These are phyloP conservation scores for Aspergillus proliferans DNA, from an alignment of 2,329 filamentous ascomycete genomes.

Conservation along the genomic window DNA sequence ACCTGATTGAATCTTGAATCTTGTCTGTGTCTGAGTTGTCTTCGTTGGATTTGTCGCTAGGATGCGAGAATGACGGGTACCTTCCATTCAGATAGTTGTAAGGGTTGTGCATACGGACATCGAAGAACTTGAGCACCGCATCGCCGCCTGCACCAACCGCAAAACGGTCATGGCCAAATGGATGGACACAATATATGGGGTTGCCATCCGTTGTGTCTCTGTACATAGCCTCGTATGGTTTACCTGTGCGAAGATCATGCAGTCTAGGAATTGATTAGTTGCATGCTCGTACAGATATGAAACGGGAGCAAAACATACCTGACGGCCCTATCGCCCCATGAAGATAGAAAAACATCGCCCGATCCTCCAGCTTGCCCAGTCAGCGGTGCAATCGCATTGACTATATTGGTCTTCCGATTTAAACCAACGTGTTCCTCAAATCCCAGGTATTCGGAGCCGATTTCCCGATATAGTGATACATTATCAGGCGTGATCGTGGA, in stretches of 20 bases:
- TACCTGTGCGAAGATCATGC: constrained; percentile 54
- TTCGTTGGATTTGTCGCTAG: background rate
- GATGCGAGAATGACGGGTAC: constrained; percentile 1
- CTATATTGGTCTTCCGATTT: constrained; percentile 20
- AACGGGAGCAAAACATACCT: constrained; percentile 20
- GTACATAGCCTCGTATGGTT: constrained; percentile 45
- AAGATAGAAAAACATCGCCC: constrained; percentile 53
- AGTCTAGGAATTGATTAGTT: constrained; percentile 35
- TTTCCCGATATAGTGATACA: constrained; percentile 28
- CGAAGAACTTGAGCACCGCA: constrained; percentile 56
- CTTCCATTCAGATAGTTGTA: constrained; percentile 29
- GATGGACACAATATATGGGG: constrained; percentile 53
- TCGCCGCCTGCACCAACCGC: constrained; percentile 53
- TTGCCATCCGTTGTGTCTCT: constrained; percentile 53
- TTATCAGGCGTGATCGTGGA: constrained; percentile 46
- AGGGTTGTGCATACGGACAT: constrained; percentile 47
- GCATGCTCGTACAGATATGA: background rate
- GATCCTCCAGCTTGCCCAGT: constrained; percentile 18
- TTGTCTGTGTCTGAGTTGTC: background rate
- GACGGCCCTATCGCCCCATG: constrained; percentile 53
- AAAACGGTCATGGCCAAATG: constrained; percentile 52
- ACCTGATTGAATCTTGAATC: constrained; percentile 1
- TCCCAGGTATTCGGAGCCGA: constrained; percentile 34
- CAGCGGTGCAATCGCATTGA: constrained; percentile 35
- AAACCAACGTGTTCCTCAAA: constrained; percentile 16